Base-by-base conservation (phyloP, 805 yeast species). In the Teunomyces panamensis region DNA sequence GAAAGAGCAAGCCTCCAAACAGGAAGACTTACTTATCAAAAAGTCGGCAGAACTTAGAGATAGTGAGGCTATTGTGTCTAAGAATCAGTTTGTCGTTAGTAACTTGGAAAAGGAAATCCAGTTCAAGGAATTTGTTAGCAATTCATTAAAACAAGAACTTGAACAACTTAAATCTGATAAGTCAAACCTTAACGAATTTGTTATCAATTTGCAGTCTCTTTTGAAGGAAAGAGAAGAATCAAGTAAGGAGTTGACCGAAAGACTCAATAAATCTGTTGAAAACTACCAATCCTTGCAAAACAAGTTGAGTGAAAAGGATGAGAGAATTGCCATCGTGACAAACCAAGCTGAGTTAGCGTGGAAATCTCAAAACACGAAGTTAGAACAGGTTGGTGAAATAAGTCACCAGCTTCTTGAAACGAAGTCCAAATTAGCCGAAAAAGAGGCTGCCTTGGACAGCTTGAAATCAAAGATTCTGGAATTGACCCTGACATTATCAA, bases 191-290 rank as follows among this genome's bases (percentile, higher is more conserved):
- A 83, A 77, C 54, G 74, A 79, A 3, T 69, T 83, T 49, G 74
- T 87, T 8, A 62, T 77, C 6, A 84, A 78, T 55, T 65, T 88
- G 39, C 92, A 87, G 62, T 58, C 81, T 2, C 59, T 81, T 34
- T 80, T 81, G 47, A 73, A 73, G 45, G 91, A 87, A 58, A 74
- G 90, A 45, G 86, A 84, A 44, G 54, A 64, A 1, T 68, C 79
- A 5, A 72, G 78, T 42, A 59, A 67, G 16, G 84, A 81, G 33
- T 58, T 83, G 4, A 73, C 81, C 16, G 64, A 70, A 10, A 69
- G 84, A 36, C 72, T 82, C 44, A 58, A 74, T 7, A 64, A 69
- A 20, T 81, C 80, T 43, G 66, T 83, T 9, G 78, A 76, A 41
- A 63, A 75, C 20, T 68, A 83, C 39, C 69, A 74, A 10, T 47